phyloP scores from a whole-genome alignment of 306 rosid species.

The Dryas alaskensis region DNA sequence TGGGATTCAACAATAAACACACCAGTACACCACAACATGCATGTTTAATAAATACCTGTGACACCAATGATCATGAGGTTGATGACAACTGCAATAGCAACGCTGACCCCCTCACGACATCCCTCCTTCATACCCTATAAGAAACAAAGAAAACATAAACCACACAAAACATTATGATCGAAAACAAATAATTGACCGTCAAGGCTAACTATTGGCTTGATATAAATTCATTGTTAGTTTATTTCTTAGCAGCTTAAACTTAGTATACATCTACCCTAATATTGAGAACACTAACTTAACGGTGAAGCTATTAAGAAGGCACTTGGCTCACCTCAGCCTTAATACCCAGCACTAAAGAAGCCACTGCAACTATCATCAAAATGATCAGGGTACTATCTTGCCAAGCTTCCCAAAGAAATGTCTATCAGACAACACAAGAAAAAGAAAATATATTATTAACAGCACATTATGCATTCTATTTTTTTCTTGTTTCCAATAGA shows the following conservation, averaged over 20 bases:
- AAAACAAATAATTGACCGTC: conserved; percentile 2
- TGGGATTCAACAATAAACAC: too few relatives aligned
- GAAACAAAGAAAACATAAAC: conserved; percentile 20
- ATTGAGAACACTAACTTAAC: too few relatives aligned
- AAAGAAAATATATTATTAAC: not conserved
- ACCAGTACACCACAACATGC: too few relatives aligned
- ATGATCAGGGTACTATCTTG: conserved; percentile 80
- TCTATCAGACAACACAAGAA: conserved; percentile 43
- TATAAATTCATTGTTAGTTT: too few relatives aligned
- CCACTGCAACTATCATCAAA: conserved; percentile 85
- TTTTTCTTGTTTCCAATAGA: not conserved
- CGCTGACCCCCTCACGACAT: conserved; percentile 94
- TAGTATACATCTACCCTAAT: too few relatives aligned
- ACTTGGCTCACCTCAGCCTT: conserved; percentile 63
- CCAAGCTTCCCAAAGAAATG: conserved; percentile 93
- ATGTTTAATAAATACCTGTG: too few relatives aligned
- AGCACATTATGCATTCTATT: not conserved
- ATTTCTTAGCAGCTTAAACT: too few relatives aligned
- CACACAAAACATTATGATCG: not conserved
- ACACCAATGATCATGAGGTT: too few relatives aligned
- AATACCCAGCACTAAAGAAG: conserved; percentile 82
- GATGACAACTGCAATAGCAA: conserved; percentile 80
- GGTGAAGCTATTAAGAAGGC: too few relatives aligned
- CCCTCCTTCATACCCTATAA: conserved; percentile 80
- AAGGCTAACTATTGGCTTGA: not conserved